Base-by-base conservation (phyloP, 768 basidiomycete genomes). In the Rhodosporidiobolus odoratus region DNA sequence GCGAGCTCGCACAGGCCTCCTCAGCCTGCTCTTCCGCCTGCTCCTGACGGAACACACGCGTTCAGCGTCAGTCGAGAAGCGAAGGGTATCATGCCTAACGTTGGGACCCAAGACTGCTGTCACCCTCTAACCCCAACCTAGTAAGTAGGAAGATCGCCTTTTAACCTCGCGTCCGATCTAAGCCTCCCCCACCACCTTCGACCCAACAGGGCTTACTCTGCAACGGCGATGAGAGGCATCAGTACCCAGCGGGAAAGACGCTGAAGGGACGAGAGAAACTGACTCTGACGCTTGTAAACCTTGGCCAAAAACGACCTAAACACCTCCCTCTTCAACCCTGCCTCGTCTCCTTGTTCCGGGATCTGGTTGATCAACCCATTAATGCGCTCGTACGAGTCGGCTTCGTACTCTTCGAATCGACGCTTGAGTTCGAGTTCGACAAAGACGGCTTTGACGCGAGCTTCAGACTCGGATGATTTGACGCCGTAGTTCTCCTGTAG, bases 241-340 rank as follows among this genome's bases (percentile, higher is more conserved):
- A 17, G 23, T 32, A 4, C 47, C 34, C 61, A 16, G 27, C 34
- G 32, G 35, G 35, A 38, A 58, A 23, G 56, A 35, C 23, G 25
- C 35, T 25, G 16, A 23, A 3, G 25, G 7, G n/a, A n/a, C 13
- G n/a, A n/a, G n/a, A n/a, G 12, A 58, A 25, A 16, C 37, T 10
- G 48, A 23, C 9, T 73, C 40, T 58, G 53, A 13, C 76, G 63
- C 71, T 77, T 77, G 76, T 77, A 77, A 43, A 98, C 94, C 84
- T 98, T 98, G 69, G 85, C 84, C 78, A 98, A 81, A 83, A 96
- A 97, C 76, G 84, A 87, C 70, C 83, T 84, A 81, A 97, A 95
- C 67, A 96, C 89, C 71, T 86, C 87, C 34, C 83, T 79, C 77
- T 85, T 84, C 66, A 86, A 77, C 40, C 77, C 81, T 16, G 80